A percentile compares a stretch with the other conserved stretches of the same genome.
Evolutionary conservation across 345 rosid genomes (phyloP).

Genomic region (Populus davidiana): DNA sequence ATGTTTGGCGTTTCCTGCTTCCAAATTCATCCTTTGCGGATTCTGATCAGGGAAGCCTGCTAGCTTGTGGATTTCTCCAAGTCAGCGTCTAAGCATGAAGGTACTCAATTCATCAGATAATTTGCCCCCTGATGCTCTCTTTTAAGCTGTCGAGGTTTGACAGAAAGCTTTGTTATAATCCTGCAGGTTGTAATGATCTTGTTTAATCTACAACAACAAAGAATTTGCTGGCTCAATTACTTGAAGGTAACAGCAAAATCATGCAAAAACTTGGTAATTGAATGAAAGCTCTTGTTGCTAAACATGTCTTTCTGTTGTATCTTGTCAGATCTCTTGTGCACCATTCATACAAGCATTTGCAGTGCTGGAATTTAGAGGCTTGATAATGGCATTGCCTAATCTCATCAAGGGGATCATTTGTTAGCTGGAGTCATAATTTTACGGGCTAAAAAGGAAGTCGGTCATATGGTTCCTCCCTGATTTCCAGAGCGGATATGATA

Average conservation of each 20-base stretch:
- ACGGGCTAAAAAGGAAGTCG: neutral
- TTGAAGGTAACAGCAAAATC: neutral
- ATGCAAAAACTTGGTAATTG: neutral
- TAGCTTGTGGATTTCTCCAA: neutral
- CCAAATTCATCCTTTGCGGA: conserved; percentile 68
- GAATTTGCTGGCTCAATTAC: neutral
- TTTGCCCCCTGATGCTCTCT: neutral
- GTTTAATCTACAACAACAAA: neutral
- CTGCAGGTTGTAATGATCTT: neutral
- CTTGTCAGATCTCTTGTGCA: neutral
- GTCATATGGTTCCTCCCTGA: neutral
- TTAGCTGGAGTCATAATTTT: neutral
- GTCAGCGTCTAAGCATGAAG: neutral
- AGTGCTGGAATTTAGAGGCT: neutral
- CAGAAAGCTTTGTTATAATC: neutral
- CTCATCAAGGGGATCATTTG: conserved; percentile 27
- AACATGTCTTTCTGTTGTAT: neutral
- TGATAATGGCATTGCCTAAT: neutral
- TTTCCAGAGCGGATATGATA: neutral
- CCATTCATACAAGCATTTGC: neutral
- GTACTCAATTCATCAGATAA: neutral
- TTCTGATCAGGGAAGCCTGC: conserved; percentile 19
- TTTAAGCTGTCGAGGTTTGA: neutral
- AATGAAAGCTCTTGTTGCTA: neutral
- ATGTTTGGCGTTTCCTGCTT: conserved; percentile 57